A percentile compares a stretch with the other conserved stretches of the same genome.
Conservation (phyloP, 495 filamentous ascomycete genomes). For the Parathielavia hyrcaniae region DNA sequence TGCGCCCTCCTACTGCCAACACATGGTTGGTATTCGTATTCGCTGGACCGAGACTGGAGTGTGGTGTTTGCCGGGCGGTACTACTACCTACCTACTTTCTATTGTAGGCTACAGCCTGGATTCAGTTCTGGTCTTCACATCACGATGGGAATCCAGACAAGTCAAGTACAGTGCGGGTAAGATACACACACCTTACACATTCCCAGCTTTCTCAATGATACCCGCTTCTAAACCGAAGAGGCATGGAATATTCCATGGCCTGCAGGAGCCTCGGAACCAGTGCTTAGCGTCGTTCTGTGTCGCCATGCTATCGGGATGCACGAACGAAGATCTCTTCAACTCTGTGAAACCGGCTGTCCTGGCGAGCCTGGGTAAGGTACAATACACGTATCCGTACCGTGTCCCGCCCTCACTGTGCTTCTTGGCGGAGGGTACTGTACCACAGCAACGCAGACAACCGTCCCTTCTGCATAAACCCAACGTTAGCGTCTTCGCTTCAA, state of each 20-base stretch:
- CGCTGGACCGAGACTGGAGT: too few relatives aligned
- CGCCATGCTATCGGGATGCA: neutral
- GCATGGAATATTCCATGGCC: neutral
- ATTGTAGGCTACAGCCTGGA: too few relatives aligned
- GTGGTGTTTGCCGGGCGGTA: too few relatives aligned
- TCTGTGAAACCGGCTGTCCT: neutral
- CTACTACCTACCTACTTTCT: too few relatives aligned
- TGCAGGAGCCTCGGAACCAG: neutral
- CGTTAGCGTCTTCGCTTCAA: neutral
- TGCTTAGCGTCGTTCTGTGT: neutral
- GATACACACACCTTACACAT: too few relatives aligned
- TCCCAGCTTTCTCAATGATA: too few relatives aligned
- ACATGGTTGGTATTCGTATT: too few relatives aligned
- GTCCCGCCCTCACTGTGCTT: neutral
- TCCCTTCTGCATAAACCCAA: neutral
- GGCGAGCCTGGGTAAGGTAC: neutral
- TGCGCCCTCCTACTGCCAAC: too few relatives aligned
- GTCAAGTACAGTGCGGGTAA: too few relatives aligned
- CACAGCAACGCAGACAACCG: conserved; percentile 4
- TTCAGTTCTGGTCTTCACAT: too few relatives aligned
- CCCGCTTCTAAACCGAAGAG: neutral
- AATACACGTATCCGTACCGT: neutral
- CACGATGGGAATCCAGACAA: too few relatives aligned
- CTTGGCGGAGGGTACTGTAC: conserved; percentile 8
- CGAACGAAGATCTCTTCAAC: neutral